Evolutionary conservation across 129 eudicot genomes (phyloP), one percentile per base, ranked within the genome.

Genomic region (Sambucus nigra): DNA sequence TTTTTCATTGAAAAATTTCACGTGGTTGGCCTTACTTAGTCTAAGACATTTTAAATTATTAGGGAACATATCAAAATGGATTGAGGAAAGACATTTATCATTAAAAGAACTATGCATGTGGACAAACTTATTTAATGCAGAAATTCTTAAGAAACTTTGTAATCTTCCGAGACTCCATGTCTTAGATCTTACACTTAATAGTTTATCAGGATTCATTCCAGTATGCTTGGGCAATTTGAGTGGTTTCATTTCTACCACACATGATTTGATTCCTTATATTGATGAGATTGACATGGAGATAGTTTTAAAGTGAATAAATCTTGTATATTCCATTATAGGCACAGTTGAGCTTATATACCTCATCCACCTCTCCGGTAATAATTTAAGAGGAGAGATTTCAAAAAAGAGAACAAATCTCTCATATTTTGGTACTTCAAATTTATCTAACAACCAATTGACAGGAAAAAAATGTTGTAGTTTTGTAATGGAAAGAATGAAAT

Each of bases 371-470:
- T 64, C 69, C 6, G 1, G 35, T 5, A 66, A 66, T 9, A 48
- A 57, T 57, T 31, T 66, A 7, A 20, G 19, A 2, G 64, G 58
- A 35, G 47, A 33, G 26, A 33, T 57, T 21, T 62, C 71, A 21
- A 10, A 20, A 14, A 56, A 48, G 18, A 47, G 47, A 47, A 60
- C 56, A 12, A 47, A 32, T 33, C 56, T 60, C 33, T 4, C 16
- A 0, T 4, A 17, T 1, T 22, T 47, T n/a, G 46, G 47, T 19
- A 47, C 60, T 16, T 63, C 69, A 8, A 75, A 75, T 45, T 42
- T 75, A 31, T 59, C 80, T n/a, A 29, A 59, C 20, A 75, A 75
- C 45, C 69, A 39, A 8, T 42, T 70, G 13, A 66, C 69, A 0
- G 78, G 78, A 1, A 47, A 27, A 2, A 76, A n/a, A n/a, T n/a